phyloP scores from a whole-genome alignment of 306 rosid species.

The Abrus precatorius region DNA sequence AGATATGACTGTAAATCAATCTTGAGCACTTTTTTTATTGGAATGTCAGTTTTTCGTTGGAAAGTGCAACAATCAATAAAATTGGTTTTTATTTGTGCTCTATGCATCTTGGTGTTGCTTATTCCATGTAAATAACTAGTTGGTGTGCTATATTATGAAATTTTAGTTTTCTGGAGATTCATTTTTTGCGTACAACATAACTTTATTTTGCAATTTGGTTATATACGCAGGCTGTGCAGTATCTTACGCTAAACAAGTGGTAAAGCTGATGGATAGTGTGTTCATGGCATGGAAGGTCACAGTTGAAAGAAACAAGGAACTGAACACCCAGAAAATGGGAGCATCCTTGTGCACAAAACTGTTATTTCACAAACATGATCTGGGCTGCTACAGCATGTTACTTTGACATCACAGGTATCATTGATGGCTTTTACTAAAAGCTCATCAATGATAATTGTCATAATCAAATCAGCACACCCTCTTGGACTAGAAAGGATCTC shows the following conservation, averaged over 20 bases:
- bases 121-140: conserved; percentile 34
- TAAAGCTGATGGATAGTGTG: conserved; percentile 17
- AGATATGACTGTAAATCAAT: too few species aligned
- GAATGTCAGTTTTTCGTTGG: too few species aligned
- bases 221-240: conserved; percentile 39
- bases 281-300: conserved; percentile 25
- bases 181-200: background rate
- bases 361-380: conserved; percentile 15
- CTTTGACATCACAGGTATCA: background rate
- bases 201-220: background rate
- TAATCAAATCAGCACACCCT: conserved; percentile 40
- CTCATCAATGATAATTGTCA: conserved; percentile 31
- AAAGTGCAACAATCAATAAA: too few species aligned
- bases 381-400: background rate
- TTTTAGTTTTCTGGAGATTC: background rate
- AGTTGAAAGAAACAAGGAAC: conserved; percentile 7
- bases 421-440: conserved; percentile 39
- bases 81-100: background rate
- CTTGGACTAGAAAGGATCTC: conserved; percentile 47
- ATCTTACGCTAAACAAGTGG: conserved; percentile 21
- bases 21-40: too few species aligned
- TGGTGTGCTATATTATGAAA: background rate
- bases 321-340: background rate
- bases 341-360: conserved; percentile 22
- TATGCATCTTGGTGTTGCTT: conserved; percentile 29